Percentiles rank a stretch among this genome's conserved stretches.
phyloP scores from a whole-genome alignment of 2,329 filamentous ascomycete genomes.

The Aspergillus versicolor region DNA sequence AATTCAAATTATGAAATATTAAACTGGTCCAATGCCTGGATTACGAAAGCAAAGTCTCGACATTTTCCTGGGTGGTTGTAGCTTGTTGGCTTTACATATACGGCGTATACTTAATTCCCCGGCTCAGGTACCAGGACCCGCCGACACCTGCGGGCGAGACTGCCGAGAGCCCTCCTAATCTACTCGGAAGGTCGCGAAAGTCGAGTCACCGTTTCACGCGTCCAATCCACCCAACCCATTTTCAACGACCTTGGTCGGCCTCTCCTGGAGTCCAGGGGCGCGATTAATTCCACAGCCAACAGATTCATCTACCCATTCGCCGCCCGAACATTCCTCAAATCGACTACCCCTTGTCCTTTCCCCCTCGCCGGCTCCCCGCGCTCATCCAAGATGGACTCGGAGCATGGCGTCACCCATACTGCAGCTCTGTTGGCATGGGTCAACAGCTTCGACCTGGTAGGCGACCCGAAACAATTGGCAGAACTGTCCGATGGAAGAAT shows the following conservation, averaged over 20 bases:
- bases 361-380: constrained; percentile 6
- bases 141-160: neutral
- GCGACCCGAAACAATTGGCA: constrained; percentile 41
- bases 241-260: neutral
- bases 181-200: constrained; percentile 4
- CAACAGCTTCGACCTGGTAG: constrained; percentile 43
- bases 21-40: neutral
- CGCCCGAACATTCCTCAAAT: constrained; percentile 24
- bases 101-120: no score
- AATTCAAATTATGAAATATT: constrained; percentile 1
- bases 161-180: constrained; percentile 3
- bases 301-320: neutral
- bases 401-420: constrained; percentile 46
- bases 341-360: constrained; percentile 4
- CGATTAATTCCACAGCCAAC: neutral
- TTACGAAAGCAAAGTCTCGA: neutral
- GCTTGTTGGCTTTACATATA: neutral
- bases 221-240: neutral
- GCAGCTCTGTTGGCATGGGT: constrained; percentile 50
- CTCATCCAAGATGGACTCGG: constrained; percentile 41
- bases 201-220: neutral
- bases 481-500: constrained; percentile 47
- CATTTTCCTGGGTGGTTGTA: neutral
- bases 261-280: constrained; percentile 1
- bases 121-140: neutral